Evolutionary conservation across 192 early-diverging fungal species (phyloP), one percentile per base, ranked within the genome.

Genomic region (Geranomyces variabilis): DNA sequence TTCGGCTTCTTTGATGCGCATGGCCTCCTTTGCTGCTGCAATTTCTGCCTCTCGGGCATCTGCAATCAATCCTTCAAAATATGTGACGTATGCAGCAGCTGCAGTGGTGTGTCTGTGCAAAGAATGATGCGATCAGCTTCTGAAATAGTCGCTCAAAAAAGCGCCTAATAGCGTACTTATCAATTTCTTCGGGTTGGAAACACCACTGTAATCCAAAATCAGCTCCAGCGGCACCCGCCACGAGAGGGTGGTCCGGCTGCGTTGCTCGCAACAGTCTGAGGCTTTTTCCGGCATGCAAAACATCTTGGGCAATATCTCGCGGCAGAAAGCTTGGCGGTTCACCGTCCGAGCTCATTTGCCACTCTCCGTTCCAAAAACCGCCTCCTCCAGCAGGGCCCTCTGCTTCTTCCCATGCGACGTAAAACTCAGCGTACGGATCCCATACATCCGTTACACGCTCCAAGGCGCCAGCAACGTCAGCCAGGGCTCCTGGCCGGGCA

Each of bases 381-480:
- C 55, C 67, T 14, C 67, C 67, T 44, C 21, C 64, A 46, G 21
- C 43, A 9, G 26, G 28, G 28, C 22, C 30, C 17, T 45, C 36
- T n/a, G 51, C 17, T 21, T 70, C 44, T 41, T 61, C 28, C 26
- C 12, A 56, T 10, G 21, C 26, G 17, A 70, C 34, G 36, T 61
- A 70, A 45, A 70, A 70, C 24, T 70, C 69, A 1, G 7, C 69
- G 36, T 70, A 62, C 34, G 69, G 58, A 70, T 70, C 69, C 55
- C 57, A 70, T 26, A 70, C 57, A 46, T 70, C 69, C 24, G 66
- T 68, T 12, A 68, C 55, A 14, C 51, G 47, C 58, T 70, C 69
- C 36, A 61, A 7, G 10, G 60, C n/a, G 8, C 69, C 69, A 19
- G 33, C 57, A 15, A 59, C 36, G 13, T 59, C 33, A 10, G 30